A percentile compares a stretch with the other conserved stretches of the same genome.
phyloP scores from a whole-genome alignment of 306 rosid genomes.

The Hylodesmum podocarpum region DNA sequence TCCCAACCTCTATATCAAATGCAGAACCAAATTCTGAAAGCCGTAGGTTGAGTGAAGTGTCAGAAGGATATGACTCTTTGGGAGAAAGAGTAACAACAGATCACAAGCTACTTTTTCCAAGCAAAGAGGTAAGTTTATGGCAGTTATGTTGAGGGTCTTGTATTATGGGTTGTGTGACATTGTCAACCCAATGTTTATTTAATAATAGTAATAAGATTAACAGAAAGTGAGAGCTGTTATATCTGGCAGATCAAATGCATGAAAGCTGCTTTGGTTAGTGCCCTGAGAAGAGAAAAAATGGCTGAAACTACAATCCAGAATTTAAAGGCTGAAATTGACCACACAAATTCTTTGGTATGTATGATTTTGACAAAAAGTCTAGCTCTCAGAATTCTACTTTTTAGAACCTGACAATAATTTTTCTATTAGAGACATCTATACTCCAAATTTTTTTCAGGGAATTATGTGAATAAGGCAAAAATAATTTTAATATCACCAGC shows the following conservation, averaged over 20 bases:
- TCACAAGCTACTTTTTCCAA: constrained; percentile 37
- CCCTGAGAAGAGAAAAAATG: constrained; percentile 76
- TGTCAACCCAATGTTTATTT: not conserved
- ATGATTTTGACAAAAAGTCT: constrained; percentile 19
- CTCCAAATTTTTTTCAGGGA: not conserved
- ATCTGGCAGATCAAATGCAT: constrained; percentile 58
- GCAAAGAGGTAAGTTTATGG: constrained; percentile 50
- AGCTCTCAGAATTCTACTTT: not conserved
- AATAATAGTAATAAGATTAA: not conserved
- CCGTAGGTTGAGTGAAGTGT: constrained; percentile 42
- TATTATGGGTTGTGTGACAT: constrained; percentile 16
- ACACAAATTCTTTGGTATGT: constrained; percentile 56
- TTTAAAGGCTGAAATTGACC: constrained; percentile 65
- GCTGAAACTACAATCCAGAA: constrained; percentile 60
- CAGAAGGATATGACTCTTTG: constrained; percentile 40
- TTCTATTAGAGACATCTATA: not conserved
- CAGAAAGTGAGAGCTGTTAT: constrained; percentile 26
- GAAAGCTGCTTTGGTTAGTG: constrained; percentile 68
- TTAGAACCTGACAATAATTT: not conserved
- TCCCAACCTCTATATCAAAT: constrained; percentile 44
- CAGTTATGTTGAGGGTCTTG: not conserved
- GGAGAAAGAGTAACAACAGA: constrained; percentile 37
- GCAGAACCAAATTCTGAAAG: constrained; percentile 51
- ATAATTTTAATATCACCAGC: constrained; percentile 23
- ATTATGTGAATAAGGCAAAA: not conserved